These are phyloP conservation scores for Fusarium sp. DNA, from an alignment of 2,329 filamentous ascomycete genomes.

Conservation along the genomic window DNA sequence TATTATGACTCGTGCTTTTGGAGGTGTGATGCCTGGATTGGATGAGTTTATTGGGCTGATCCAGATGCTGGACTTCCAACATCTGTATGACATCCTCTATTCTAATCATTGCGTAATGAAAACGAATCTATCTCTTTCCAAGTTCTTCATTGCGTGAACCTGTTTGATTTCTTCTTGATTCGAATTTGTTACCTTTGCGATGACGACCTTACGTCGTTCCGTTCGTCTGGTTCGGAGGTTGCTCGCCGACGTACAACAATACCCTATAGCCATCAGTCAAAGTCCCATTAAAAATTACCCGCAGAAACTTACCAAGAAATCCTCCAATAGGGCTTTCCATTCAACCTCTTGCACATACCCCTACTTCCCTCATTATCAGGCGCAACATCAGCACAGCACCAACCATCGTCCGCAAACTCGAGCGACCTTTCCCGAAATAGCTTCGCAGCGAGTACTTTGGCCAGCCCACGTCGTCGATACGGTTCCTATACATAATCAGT, in stretches of 20 bases:
- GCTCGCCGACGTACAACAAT: conserved; percentile 33
- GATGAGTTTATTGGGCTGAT: fast-evolving
- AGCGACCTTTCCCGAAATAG: conserved; percentile 65
- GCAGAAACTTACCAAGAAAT: conserved; percentile 67
- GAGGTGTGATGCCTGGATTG: not conserved
- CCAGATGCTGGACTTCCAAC: not conserved
- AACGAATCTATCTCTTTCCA: not conserved
- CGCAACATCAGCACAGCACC: conserved; percentile 73
- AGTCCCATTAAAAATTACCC: not conserved
- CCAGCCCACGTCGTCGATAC: conserved; percentile 72
- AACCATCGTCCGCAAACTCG: conserved; percentile 61
- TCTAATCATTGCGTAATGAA: not conserved
- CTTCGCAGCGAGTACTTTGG: conserved; percentile 69
- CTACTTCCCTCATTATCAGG: conserved; percentile 70
- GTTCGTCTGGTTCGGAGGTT: conserved; percentile 8
- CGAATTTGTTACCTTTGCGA: not conserved
- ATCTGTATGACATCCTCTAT: not conserved
- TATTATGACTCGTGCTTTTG: not conserved
- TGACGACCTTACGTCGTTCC: not conserved
- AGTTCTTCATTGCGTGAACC: not conserved
- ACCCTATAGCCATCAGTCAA: conserved; percentile 29
- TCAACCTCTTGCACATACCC: conserved; percentile 70
- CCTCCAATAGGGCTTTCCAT: conserved; percentile 66
- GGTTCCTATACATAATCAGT: conserved; percentile 52
- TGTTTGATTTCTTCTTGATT: not conserved